phyloP scores from a whole-genome alignment of 2,329 filamentous ascomycete species.

The Periglandula ipomoeae region DNA sequence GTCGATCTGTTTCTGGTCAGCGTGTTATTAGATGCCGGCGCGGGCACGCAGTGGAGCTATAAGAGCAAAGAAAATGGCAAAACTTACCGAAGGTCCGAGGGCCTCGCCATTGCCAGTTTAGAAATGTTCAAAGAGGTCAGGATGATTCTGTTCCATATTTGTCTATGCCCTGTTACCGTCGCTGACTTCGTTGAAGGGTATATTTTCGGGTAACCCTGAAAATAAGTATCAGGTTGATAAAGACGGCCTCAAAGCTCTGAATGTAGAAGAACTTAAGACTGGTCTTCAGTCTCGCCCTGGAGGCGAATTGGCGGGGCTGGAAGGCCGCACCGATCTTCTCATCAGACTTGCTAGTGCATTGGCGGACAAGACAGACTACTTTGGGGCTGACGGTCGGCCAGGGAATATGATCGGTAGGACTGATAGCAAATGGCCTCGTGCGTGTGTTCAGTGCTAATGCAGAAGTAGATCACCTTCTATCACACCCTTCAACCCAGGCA shows the following conservation, averaged over 20 bases:
- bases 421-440: background rate
- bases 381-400: slow-evolving; percentile 74
- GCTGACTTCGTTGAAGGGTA: slow-evolving; percentile 37
- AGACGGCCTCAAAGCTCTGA: slow-evolving; percentile 65
- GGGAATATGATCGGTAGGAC: slow-evolving; percentile 84
- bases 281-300: slow-evolving; percentile 76
- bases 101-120: slow-evolving; percentile 63
- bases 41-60: slow-evolving; percentile 85
- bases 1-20: slow-evolving; percentile 73
- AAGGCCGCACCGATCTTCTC: slow-evolving; percentile 74
- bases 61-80: slow-evolving; percentile 83
- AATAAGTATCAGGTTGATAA: slow-evolving; percentile 90
- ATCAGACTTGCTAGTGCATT: slow-evolving; percentile 68
- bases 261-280: slow-evolving; percentile 62
- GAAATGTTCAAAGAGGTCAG: slow-evolving; percentile 83
- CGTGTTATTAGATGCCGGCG: slow-evolving; percentile 77
- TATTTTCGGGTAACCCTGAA: slow-evolving; percentile 73
- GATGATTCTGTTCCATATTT: background rate
- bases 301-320: slow-evolving; percentile 76
- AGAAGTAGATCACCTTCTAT: slow-evolving; percentile 67
- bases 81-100: slow-evolving; percentile 77
- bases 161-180: background rate
- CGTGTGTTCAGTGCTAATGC: slow-evolving; percentile 21
- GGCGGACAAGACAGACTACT: slow-evolving; percentile 66
- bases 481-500: slow-evolving; percentile 81